A percentile compares a stretch with the other conserved stretches of the same genome.
Conservation (phyloP, 768 basidiomycete species). For the Cystoderma amianthinum region DNA sequence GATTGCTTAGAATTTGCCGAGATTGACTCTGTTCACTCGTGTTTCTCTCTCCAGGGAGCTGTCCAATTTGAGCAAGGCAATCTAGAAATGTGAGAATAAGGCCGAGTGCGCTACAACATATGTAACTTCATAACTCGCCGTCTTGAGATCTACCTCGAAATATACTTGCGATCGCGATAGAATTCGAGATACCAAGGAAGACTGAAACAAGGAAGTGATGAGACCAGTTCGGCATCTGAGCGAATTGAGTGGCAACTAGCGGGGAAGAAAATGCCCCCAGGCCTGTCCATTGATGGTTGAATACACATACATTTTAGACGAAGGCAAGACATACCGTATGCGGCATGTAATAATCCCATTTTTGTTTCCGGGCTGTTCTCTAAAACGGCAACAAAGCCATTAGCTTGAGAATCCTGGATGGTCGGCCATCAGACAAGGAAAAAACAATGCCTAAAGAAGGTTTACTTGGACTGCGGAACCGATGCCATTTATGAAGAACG, state of each 20-base stretch:
- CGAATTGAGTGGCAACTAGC: constrained; percentile 77
- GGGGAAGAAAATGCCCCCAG: constrained; percentile 64
- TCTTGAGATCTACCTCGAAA: constrained; percentile 71
- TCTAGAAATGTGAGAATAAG: constrained; percentile 20
- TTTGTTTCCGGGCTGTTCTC: constrained; percentile 50
- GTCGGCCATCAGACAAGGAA: not conserved
- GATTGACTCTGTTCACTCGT: constrained; percentile 29
- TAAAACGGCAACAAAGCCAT: constrained; percentile 59
- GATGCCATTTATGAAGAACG: constrained; percentile 33
- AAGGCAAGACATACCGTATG: constrained; percentile 39
- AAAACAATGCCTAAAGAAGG: not conserved
- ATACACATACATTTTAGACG: not conserved
- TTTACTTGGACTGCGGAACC: constrained; percentile 39
- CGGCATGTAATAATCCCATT: constrained; percentile 65
- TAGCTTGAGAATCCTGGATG: constrained; percentile 61
- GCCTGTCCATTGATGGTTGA: constrained; percentile 28
- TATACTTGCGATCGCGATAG: constrained; percentile 39
- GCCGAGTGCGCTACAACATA: not conserved
- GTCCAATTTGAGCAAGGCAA: constrained; percentile 41
- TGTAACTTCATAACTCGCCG: constrained; percentile 28
- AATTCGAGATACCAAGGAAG: constrained; percentile 55
- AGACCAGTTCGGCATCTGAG: constrained; percentile 59
- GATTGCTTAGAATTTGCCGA: constrained; percentile 44
- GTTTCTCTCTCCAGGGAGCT: constrained; percentile 25
- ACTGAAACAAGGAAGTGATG: constrained; percentile 72